These are phyloP conservation scores for Apiospora malaysiana DNA, from an alignment of 2,329 filamentous ascomycete species.

Conservation along the genomic window DNA sequence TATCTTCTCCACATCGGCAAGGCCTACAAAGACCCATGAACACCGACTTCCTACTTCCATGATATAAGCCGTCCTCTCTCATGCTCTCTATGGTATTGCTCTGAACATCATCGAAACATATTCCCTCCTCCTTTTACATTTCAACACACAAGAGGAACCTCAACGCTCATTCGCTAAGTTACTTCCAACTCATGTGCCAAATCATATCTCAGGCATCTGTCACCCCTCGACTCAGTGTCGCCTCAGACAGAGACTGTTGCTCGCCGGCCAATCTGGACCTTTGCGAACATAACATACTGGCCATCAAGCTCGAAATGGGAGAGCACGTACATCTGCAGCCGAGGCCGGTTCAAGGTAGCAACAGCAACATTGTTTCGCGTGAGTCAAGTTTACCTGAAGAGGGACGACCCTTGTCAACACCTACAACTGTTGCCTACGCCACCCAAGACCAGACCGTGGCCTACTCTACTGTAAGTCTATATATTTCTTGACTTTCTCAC, in stretches of 20 bases:
- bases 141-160: background rate
- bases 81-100: slow-evolving; percentile 13
- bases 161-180: background rate
- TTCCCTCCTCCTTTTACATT: background rate
- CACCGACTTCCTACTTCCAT: slow-evolving; percentile 5
- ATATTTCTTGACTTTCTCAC: background rate
- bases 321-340: slow-evolving; percentile 33
- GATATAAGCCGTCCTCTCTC: slow-evolving; percentile 8
- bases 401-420: slow-evolving; percentile 30
- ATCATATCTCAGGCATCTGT: background rate
- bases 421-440: slow-evolving; percentile 34
- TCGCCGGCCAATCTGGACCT: background rate
- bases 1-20: slow-evolving; percentile 16
- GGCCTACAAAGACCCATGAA: slow-evolving; percentile 16
- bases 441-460: slow-evolving; percentile 34
- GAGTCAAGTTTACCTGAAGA: slow-evolving; percentile 31
- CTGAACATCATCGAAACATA: background rate
- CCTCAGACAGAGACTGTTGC: background rate
- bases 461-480: slow-evolving; percentile 36
- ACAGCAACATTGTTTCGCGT: slow-evolving; percentile 31
- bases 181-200: slow-evolving; percentile 10
- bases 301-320: slow-evolving; percentile 31
- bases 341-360: slow-evolving; percentile 32
- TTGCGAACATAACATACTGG: background rate
- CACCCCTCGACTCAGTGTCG: background rate